These are phyloP conservation scores for Barbarea vulgaris DNA, from an alignment of 345 rosid genomes.

Conservation along the genomic window DNA sequence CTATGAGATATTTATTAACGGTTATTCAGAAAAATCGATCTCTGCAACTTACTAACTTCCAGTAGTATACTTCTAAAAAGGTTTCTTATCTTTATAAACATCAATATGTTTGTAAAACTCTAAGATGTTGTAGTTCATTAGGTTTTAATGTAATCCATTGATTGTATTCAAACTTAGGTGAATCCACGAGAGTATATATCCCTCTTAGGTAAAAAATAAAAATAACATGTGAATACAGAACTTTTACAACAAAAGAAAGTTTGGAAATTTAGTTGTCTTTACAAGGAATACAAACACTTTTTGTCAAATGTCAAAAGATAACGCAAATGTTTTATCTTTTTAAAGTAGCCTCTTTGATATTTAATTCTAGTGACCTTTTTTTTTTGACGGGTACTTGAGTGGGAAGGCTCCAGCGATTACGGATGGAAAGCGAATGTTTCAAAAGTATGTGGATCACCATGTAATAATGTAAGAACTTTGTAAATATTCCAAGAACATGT, in stretches of 20 bases:
- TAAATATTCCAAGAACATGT: constrained; percentile 15
- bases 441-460: constrained; percentile 18
- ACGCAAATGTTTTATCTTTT: constrained; percentile 31
- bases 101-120: neutral
- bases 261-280: constrained; percentile 14
- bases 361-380: neutral
- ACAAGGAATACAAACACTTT: constrained; percentile 16
- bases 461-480: constrained; percentile 18
- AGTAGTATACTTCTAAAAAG: neutral
- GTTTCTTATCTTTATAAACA: neutral
- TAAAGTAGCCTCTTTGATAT: constrained; percentile 9
- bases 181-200: neutral
- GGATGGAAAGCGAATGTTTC: constrained; percentile 27
- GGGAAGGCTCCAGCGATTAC: constrained; percentile 28
- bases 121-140: neutral
- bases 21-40: neutral
- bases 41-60: neutral
- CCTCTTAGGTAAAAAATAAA: neutral
- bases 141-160: neutral
- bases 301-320: constrained; percentile 40
- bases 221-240: constrained; percentile 14
- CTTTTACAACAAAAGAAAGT: neutral
- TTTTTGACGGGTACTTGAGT: constrained; percentile 17
- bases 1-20: neutral
- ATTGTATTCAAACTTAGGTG: neutral